Conservation (phyloP, 306 rosid genomes). For the Medicago lupulina region DNA sequence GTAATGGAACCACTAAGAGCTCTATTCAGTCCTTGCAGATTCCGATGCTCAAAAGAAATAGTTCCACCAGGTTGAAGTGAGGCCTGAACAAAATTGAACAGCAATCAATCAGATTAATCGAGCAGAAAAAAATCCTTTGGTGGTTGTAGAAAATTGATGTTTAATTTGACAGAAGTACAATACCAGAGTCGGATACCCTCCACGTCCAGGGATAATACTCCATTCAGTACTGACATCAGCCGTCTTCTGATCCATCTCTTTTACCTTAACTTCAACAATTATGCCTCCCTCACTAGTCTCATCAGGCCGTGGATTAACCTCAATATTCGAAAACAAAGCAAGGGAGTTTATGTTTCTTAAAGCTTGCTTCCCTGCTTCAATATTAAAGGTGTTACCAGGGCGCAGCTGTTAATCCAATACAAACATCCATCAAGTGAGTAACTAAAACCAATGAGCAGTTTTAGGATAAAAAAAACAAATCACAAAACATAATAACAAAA, state of each 20-base stretch:
- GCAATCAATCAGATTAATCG: conserved; percentile 32
- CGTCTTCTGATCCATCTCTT: conserved; percentile 89
- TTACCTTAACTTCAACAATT: conserved; percentile 88
- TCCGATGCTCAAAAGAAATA: conserved; percentile 83
- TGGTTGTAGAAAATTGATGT: not conserved
- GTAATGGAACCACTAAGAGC: conserved; percentile 81
- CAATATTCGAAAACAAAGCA: conserved; percentile 91
- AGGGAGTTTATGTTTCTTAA: conserved; percentile 87
- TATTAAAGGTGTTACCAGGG: conserved; percentile 78
- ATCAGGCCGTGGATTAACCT: conserved; percentile 95
- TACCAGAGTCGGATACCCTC: conserved; percentile 94
- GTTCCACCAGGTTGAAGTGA: conserved; percentile 98
- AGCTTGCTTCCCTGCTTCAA: conserved; percentile 99
- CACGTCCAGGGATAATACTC: conserved; percentile 97
- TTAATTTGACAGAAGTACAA: conserved; percentile 14
- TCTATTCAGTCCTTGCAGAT: conserved; percentile 83
- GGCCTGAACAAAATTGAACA: conserved; percentile 66
- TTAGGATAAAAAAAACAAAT: conserved; percentile 23
- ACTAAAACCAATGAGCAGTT: conserved; percentile 2
- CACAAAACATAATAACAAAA: conserved; percentile 7
- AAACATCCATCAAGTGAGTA: conserved; percentile 48
- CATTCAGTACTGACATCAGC: conserved; percentile 96
- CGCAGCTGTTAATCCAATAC: conserved; percentile 66
- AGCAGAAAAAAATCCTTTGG: not conserved
- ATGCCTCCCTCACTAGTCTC: conserved; percentile 95